phyloP scores from a whole-genome alignment of 2,329 filamentous ascomycete species.

The Fusarium proliferatum region DNA sequence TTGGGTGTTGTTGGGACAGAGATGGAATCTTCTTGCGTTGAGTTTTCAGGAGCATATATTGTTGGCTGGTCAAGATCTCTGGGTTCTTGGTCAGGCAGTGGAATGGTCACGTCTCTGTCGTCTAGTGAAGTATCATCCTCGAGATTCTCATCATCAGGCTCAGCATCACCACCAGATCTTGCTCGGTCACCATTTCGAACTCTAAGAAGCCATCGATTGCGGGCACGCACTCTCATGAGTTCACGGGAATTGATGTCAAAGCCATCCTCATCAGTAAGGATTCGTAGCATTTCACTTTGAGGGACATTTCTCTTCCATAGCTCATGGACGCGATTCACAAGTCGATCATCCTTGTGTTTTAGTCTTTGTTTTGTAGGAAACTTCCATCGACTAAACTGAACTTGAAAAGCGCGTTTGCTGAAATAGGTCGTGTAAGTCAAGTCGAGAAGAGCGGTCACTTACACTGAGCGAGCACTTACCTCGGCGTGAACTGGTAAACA shows the following conservation, averaged over 20 bases:
- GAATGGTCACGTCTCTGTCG: constrained; percentile 14
- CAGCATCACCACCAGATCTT: constrained; percentile 37
- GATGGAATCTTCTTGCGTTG: not conserved
- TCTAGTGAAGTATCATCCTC: constrained; percentile 8
- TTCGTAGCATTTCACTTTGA: constrained; percentile 78
- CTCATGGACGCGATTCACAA: constrained; percentile 77
- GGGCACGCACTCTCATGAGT: constrained; percentile 74
- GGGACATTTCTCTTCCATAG: constrained; percentile 80
- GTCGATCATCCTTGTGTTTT: constrained; percentile 73
- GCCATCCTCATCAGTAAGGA: constrained; percentile 75
- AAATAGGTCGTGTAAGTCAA: constrained; percentile 18
- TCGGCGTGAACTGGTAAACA: constrained; percentile 75
- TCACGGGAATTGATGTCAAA: constrained; percentile 78
- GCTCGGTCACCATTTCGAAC: constrained; percentile 68
- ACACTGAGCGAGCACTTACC: constrained; percentile 44
- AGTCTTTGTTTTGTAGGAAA: constrained; percentile 81
- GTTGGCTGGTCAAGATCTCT: not conserved
- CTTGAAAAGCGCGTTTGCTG: constrained; percentile 81
- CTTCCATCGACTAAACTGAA: constrained; percentile 81
- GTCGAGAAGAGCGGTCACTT: constrained; percentile 8
- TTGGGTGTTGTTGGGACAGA: not conserved
- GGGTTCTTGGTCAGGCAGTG: constrained; percentile 9
- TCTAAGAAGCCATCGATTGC: constrained; percentile 75
- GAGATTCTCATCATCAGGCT: constrained; percentile 18
- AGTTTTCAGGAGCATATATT: not conserved